Conservation (phyloP, 2,329 filamentous ascomycete species). For the Venturia asperata region DNA sequence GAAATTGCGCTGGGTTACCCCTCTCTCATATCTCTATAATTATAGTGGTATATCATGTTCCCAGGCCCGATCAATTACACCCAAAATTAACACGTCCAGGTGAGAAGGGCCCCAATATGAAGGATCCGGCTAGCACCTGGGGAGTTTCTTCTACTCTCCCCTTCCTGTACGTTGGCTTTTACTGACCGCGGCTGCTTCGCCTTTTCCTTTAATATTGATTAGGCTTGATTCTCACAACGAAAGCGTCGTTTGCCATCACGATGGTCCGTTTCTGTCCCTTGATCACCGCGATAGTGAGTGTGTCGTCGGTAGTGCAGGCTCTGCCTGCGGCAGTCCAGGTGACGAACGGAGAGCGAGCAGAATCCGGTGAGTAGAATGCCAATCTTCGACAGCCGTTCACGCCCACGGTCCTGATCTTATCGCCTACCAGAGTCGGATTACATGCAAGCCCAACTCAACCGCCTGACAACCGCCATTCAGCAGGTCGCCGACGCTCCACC, state of each 20-base stretch:
- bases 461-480: neutral
- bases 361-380: neutral
- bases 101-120: too few relatives aligned
- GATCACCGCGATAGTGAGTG: neutral
- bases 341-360: neutral
- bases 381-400: neutral
- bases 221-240: too few relatives aligned
- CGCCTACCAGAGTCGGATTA: neutral
- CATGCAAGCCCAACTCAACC: neutral
- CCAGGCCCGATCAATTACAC: too few relatives aligned
- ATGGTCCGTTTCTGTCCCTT: neutral
- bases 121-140: too few relatives aligned
- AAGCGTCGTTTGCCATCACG: neutral
- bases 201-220: neutral
- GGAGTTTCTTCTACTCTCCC: too few relatives aligned
- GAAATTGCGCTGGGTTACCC: too few relatives aligned
- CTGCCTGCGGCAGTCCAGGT: neutral
- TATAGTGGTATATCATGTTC: too few relatives aligned
- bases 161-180: neutral
- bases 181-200: neutral
- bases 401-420: neutral
- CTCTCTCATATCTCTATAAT: too few relatives aligned
- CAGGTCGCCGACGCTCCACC: neutral
- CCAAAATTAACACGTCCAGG: too few relatives aligned
- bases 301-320: neutral